Conservation (phyloP, 108 stramenopile genomes). For the Cyclotella baltica region DNA sequence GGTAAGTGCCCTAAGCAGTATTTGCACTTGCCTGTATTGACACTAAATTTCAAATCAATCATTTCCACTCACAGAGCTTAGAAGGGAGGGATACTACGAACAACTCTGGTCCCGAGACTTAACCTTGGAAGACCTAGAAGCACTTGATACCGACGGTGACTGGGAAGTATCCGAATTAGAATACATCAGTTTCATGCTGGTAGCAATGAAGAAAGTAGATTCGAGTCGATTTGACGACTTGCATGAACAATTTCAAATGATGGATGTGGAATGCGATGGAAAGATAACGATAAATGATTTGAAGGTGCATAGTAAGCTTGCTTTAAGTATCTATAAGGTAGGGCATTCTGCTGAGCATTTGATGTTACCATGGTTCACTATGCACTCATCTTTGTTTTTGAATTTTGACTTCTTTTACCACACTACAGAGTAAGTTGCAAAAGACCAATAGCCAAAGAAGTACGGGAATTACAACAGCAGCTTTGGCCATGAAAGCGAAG, state of each 20-base stretch:
- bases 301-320: conserved; percentile 23
- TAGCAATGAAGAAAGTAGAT: conserved; percentile 82
- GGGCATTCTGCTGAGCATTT: too few species aligned
- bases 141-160: conserved; percentile 46
- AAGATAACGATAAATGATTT: conserved; percentile 61
- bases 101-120: conserved; percentile 46
- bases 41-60: too few species aligned
- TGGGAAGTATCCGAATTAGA: conserved; percentile 70
- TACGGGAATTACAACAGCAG: not conserved
- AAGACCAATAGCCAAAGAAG: not conserved
- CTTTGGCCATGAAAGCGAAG: not conserved
- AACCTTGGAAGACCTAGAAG: conserved; percentile 62
- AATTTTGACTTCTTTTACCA: not conserved
- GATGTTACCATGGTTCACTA: too few species aligned
- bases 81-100: conserved; percentile 36
- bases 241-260: conserved; percentile 59
- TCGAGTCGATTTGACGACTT: conserved; percentile 63
- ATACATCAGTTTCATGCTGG: conserved; percentile 82
- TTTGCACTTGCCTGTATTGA: too few species aligned
- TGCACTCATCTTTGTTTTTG: too few species aligned
- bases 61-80: not conserved
- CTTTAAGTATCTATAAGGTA: conserved; percentile 4
- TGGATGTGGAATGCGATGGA: conserved; percentile 62
- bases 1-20: conserved; percentile 4
- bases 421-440: not conserved